phyloP scores from a whole-genome alignment of 2,329 filamentous ascomycete genomes.

The Aspergillus aculeatinus region DNA sequence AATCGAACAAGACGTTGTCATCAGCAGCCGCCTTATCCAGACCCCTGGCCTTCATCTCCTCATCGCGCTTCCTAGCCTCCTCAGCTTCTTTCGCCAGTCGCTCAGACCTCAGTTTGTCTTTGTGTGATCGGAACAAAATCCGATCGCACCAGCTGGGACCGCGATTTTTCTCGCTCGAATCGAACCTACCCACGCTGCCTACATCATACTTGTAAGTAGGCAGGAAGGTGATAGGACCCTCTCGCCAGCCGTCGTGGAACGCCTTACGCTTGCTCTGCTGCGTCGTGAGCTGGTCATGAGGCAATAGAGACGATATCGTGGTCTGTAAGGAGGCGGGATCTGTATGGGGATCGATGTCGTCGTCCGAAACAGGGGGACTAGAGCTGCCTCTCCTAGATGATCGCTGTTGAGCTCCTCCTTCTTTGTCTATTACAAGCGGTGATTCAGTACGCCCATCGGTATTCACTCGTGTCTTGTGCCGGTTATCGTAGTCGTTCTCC shows the following conservation, averaged over 20 bases:
- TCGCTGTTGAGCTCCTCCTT: conserved; percentile 10
- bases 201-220: conserved; percentile 98
- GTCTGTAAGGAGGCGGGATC: conserved; percentile 87
- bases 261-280: conserved; percentile 73
- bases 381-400: conserved; percentile 1
- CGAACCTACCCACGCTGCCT: conserved; percentile 87
- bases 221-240: conserved; percentile 82
- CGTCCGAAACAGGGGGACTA: conserved; percentile 46
- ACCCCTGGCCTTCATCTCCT: conserved; percentile 80
- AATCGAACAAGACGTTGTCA: conserved; percentile 83
- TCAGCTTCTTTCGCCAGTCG: conserved; percentile 62
- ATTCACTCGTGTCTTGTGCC: conserved; percentile 36
- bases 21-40: conserved; percentile 72
- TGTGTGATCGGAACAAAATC: conserved; percentile 78
- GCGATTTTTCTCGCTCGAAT: conserved; percentile 90
- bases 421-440: conserved; percentile 10
- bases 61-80: conserved; percentile 68
- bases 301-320: conserved; percentile 79
- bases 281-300: conserved; percentile 81
- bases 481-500: conserved; percentile 69
- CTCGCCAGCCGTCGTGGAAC: conserved; percentile 89
- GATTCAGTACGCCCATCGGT: conserved; percentile 26
- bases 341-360: conserved; percentile 67
- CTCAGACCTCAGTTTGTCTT: conserved; percentile 67
- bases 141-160: conserved; percentile 97